These are phyloP conservation scores for Paragyromitra xinjiangensis DNA, from an alignment of 495 filamentous ascomycete species.

Conservation along the genomic window DNA sequence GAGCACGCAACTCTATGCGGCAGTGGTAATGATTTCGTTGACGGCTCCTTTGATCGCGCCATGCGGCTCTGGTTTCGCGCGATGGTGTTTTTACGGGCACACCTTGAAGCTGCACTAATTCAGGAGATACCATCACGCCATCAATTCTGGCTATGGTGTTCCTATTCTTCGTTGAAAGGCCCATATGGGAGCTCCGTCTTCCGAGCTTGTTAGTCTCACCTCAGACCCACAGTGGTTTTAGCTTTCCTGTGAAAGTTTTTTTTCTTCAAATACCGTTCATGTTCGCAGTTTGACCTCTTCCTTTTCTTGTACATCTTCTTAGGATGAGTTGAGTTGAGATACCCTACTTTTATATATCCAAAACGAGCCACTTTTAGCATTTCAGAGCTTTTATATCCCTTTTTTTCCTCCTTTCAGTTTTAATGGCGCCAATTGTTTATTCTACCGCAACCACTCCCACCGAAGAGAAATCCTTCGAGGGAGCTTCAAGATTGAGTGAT, in stretches of 20 bases:
- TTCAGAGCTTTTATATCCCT: not conserved
- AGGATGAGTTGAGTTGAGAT: not conserved
- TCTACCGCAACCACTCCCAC: not conserved
- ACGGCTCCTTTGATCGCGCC: constrained; percentile 15
- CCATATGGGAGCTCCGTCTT: constrained; percentile 6
- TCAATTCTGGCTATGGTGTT: not conserved
- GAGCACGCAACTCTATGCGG: not conserved
- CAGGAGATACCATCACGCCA: constrained; percentile 2
- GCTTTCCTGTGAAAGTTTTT: not conserved
- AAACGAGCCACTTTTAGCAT: not conserved
- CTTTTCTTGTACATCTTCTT: not conserved
- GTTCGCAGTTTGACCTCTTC: not conserved
- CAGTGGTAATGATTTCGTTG: constrained; percentile 12
- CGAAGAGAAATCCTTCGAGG: not conserved
- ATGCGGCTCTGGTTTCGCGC: constrained; percentile 12
- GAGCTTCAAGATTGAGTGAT: not conserved
- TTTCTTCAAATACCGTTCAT: not conserved
- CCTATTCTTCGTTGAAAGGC: not conserved
- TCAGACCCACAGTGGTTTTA: not conserved
- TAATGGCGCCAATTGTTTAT: constrained; percentile 21
- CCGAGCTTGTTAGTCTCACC: not conserved
- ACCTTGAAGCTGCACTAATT: not conserved
- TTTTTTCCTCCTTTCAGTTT: not conserved
- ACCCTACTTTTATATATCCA: not conserved
- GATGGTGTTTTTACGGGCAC: not conserved